Conservation (phyloP, 78 protist genomes). For the Diacronema lutheri region DNA sequence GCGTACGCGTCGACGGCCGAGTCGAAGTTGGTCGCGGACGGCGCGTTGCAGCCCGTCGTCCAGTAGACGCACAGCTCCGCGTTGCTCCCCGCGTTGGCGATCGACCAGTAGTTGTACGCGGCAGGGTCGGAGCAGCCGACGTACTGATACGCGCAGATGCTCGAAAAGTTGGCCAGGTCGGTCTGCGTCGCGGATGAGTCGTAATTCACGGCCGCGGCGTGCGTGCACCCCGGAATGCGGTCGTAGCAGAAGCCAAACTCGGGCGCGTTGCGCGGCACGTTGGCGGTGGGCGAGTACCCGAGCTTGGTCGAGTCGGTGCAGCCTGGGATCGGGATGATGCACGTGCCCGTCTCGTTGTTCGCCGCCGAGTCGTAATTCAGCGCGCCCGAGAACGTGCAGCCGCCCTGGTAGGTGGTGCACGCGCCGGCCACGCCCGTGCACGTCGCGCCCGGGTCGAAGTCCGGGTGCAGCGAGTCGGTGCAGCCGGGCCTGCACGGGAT, state of each 20-base stretch:
- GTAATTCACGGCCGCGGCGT: neutral
- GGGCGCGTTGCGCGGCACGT: neutral
- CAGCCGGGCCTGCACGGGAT: no score
- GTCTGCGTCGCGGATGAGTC: neutral
- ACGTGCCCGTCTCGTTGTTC: neutral
- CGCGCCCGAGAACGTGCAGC: no score
- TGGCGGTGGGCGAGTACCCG: neutral
- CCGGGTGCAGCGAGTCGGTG: neutral
- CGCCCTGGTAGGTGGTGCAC: no score
- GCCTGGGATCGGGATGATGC: neutral
- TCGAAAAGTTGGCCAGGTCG: neutral
- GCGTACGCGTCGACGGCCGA: no score
- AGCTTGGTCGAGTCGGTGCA: neutral
- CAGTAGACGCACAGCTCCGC: neutral
- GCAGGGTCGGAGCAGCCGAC: neutral
- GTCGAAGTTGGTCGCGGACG: neutral
- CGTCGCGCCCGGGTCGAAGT: neutral
- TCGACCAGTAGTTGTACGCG: neutral
- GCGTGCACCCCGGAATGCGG: neutral
- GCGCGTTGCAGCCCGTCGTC: no score
- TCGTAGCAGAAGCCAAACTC: neutral
- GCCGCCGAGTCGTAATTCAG: neutral
- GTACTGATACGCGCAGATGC: neutral
- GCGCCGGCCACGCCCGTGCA: no score
- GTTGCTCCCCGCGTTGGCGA: neutral